A percentile compares a stretch with the other conserved stretches of the same genome.
Conservation (phyloP, 129 eudicot genomes). For the Pulicaria dysenterica region DNA sequence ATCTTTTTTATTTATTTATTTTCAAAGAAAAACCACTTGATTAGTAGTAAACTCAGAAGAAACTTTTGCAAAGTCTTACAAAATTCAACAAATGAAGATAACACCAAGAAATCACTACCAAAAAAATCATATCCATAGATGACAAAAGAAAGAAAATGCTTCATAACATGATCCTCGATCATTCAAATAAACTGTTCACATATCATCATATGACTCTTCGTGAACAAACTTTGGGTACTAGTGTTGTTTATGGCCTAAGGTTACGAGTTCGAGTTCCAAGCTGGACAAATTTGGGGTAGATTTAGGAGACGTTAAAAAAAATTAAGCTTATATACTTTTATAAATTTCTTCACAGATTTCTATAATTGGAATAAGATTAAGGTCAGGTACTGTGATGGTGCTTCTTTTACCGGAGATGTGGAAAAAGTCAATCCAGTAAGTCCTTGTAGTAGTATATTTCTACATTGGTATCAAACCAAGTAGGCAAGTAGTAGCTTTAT, state of each 20-base stretch:
- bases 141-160: slow-evolving; percentile 14
- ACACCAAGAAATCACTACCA: slow-evolving; percentile 19
- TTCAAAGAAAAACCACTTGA: neutral
- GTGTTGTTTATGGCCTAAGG: too few relatives aligned
- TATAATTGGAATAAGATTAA: slow-evolving; percentile 89
- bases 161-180: slow-evolving; percentile 24
- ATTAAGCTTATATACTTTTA: neutral
- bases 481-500: neutral
- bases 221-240: too few relatives aligned
- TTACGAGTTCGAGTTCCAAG: too few relatives aligned
- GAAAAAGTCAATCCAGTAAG: slow-evolving; percentile 83
- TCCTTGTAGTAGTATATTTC: slow-evolving; percentile 1
- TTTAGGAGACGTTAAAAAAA: too few relatives aligned
- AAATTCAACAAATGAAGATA: slow-evolving; percentile 10
- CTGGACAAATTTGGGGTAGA: too few relatives aligned
- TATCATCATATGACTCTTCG: neutral
- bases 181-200: slow-evolving; percentile 32
- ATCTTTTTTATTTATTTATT: neutral
- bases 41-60: neutral
- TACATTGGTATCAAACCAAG: neutral
- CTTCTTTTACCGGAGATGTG: slow-evolving; percentile 86
- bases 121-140: slow-evolving; percentile 21
- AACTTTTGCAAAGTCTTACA: slow-evolving; percentile 20
- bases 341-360: slow-evolving; percentile 53
- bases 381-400: slow-evolving; percentile 92